phyloP scores from a whole-genome alignment of 352 stramenopile species.

The Phytophthora cryptogea region DNA sequence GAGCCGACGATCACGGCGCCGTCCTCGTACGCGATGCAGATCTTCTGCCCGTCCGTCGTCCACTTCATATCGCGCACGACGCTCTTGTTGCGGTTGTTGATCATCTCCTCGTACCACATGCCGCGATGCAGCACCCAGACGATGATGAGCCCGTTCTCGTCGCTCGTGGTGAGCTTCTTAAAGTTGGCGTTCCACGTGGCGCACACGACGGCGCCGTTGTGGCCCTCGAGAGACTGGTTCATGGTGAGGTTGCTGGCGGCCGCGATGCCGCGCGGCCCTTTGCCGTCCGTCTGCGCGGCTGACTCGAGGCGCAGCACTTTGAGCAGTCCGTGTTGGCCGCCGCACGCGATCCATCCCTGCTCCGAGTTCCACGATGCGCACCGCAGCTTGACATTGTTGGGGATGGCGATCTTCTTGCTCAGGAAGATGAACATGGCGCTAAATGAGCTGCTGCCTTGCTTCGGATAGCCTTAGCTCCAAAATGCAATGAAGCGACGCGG shows the following conservation, averaged over 20 bases:
- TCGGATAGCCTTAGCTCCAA: background rate
- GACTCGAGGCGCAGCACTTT: conserved; percentile 94
- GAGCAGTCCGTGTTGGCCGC: conserved; percentile 91
- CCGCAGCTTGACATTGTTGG: conserved; percentile 92
- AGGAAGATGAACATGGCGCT: conserved; percentile 93
- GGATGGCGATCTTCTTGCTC: conserved; percentile 96
- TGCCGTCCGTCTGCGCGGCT: conserved; percentile 60
- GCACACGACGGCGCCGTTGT: conserved; percentile 91
- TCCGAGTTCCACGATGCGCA: conserved; percentile 93
- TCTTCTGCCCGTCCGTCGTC: conserved; percentile 94
- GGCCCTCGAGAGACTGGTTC: conserved; percentile 95
- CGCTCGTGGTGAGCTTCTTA: conserved; percentile 95
- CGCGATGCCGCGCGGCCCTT: conserved; percentile 80
- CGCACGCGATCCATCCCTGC: conserved; percentile 95
- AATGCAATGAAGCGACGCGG: conserved; percentile 27
- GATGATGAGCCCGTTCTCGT: conserved; percentile 96
- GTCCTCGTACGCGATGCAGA: conserved; percentile 96
- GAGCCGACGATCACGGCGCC: conserved; percentile 94
- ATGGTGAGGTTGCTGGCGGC: conserved; percentile 92
- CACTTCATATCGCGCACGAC: conserved; percentile 95
- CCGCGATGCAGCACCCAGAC: conserved; percentile 95
- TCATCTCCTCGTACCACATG: conserved; percentile 97
- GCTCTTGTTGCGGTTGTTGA: conserved; percentile 96
- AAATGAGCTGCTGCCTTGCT: background rate
- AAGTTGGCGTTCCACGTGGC: conserved; percentile 94